A percentile compares a stretch with the other conserved stretches of the same genome.
Conservation (phyloP, 257 asterid genomes). For the Gardenia jasminoides region DNA sequence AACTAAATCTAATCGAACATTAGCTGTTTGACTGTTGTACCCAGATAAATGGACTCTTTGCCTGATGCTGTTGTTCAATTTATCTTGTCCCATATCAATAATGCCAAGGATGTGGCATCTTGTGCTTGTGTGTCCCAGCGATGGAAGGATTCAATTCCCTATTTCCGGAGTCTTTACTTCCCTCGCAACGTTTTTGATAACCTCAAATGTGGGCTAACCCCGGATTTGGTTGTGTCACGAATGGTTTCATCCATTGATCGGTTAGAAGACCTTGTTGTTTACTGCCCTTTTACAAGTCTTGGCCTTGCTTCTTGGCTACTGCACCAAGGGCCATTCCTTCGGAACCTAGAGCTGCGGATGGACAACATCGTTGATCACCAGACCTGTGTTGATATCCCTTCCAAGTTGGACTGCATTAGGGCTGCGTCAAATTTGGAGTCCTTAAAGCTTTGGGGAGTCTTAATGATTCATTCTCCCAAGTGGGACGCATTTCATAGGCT, state of each 20-base stretch:
- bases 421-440: slow-evolving; percentile 77
- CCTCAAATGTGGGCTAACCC: slow-evolving; percentile 43
- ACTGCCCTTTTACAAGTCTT: slow-evolving; percentile 67
- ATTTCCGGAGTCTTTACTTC: slow-evolving; percentile 60
- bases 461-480: slow-evolving; percentile 66
- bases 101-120: slow-evolving; percentile 86
- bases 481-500: slow-evolving; percentile 78
- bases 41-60: slow-evolving; percentile 71
- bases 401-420: slow-evolving; percentile 72
- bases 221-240: slow-evolving; percentile 55
- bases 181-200: slow-evolving; percentile 76
- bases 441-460: slow-evolving; percentile 88
- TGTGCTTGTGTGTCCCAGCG: slow-evolving; percentile 78
- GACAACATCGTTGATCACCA: slow-evolving; percentile 62
- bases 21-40: slow-evolving; percentile 40
- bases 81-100: slow-evolving; percentile 59
- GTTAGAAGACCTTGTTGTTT: slow-evolving; percentile 77
- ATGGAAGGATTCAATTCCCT: slow-evolving; percentile 85
- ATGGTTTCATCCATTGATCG: slow-evolving; percentile 53
- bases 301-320: slow-evolving; percentile 78
- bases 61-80: slow-evolving; percentile 78
- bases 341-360: slow-evolving; percentile 82
- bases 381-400: slow-evolving; percentile 35
- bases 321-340: slow-evolving; percentile 47
- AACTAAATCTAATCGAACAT: slow-evolving; percentile 9